phyloP scores from a whole-genome alignment of 2,329 filamentous ascomycete genomes.

The Paraphoma chrysanthemicola region DNA sequence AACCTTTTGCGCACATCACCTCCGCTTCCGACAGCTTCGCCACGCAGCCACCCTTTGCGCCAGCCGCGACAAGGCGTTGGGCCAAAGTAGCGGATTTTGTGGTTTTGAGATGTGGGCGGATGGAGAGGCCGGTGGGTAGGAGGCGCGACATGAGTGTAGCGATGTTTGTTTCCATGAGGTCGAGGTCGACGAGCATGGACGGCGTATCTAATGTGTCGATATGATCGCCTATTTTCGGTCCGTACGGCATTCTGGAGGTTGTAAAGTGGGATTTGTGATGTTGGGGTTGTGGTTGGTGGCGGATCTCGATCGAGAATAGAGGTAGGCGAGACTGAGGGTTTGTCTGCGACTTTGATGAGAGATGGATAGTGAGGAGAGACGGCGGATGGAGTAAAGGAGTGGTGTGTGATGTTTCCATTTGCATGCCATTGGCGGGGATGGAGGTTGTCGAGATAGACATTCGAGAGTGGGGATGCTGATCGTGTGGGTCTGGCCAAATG shows the following conservation, averaged over 20 bases:
- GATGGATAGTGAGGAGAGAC: no score
- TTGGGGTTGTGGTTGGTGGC: no score
- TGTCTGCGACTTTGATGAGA: neutral
- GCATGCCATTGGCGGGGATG: neutral
- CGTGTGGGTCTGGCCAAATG: slow-evolving; percentile 7
- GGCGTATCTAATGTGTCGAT: slow-evolving; percentile 60
- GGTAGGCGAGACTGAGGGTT: neutral
- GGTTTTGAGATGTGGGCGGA: slow-evolving; percentile 62
- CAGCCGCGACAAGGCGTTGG: slow-evolving; percentile 52
- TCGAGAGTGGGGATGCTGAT: slow-evolving; percentile 7
- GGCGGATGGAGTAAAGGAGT: no score
- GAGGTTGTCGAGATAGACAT: slow-evolving; percentile 4
- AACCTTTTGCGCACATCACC: slow-evolving; percentile 50
- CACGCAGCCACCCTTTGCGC: slow-evolving; percentile 60
- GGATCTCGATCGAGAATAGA: no score
- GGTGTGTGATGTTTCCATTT: neutral
- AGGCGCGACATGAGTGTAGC: slow-evolving; percentile 55
- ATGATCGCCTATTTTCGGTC: slow-evolving; percentile 52
- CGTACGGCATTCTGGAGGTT: slow-evolving; percentile 39
- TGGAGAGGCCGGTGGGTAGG: slow-evolving; percentile 53
- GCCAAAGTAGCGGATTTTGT: slow-evolving; percentile 59
- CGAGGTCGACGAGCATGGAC: slow-evolving; percentile 63
- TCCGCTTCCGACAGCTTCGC: slow-evolving; percentile 58
- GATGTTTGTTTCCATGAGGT: slow-evolving; percentile 61
- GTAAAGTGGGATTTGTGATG: neutral